Conservation (phyloP, 192 early-diverging fungal genomes). For the Funneliformis geosporum region DNA sequence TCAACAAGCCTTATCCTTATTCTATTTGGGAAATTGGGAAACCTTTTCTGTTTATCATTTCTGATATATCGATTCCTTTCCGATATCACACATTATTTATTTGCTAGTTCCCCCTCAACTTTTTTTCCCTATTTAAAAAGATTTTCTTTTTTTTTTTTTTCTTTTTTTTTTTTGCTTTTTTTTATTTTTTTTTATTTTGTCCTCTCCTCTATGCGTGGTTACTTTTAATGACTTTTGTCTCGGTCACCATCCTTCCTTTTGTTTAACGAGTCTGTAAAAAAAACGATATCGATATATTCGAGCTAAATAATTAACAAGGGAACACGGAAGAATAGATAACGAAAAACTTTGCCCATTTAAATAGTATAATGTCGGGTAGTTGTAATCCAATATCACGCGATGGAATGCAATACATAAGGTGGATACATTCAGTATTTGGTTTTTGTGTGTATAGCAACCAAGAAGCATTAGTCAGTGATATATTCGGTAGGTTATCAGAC, state of each 20-base stretch:
- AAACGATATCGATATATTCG: not conserved
- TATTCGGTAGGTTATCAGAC: constrained; percentile 35
- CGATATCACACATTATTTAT: not conserved
- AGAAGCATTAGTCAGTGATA: constrained; percentile 40
- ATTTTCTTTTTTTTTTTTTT: not conserved
- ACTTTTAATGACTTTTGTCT: not conserved
- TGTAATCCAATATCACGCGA: not conserved
- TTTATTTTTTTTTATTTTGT: not conserved
- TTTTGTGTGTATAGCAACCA: constrained; percentile 49
- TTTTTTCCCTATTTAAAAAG: not conserved
- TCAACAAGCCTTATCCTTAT: no score
- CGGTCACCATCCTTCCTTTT: not conserved
- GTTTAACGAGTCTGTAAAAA: not conserved
- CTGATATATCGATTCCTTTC: no score
- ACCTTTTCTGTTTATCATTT: no score
- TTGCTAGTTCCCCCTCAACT: no score
- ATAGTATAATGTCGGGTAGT: not conserved
- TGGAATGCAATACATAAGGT: not conserved
- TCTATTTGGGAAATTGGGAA: no score
- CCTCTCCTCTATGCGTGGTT: not conserved
- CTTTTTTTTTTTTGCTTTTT: no score
- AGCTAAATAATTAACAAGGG: no score
- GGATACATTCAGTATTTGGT: constrained; percentile 42
- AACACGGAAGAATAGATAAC: no score
- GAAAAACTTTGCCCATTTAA: not conserved